Evolutionary conservation across 768 basidiomycete species (phyloP).

Genomic region (Tricholoma hemisulphureum): DNA sequence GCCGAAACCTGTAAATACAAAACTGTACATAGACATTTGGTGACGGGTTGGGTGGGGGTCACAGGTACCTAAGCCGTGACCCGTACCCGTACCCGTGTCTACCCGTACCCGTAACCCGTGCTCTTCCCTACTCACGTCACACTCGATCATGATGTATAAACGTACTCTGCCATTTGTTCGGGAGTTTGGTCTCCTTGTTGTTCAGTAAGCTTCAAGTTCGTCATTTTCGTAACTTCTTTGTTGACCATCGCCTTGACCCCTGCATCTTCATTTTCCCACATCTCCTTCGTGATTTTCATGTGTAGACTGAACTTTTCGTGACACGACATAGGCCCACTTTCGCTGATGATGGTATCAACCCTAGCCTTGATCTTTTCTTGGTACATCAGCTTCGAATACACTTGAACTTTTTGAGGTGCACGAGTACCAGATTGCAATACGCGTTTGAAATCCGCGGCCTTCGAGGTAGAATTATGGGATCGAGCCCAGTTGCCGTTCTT

Average conservation of each 20-base stretch:
- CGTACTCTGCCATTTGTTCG: background rate
- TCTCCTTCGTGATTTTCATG: background rate
- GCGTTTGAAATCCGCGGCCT: background rate
- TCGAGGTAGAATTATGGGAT: background rate
- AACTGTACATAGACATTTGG: background rate
- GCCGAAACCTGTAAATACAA: too few relatives aligned
- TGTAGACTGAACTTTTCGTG: background rate
- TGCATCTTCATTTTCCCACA: slow-evolving; percentile 5
- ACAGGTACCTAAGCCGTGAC: too few relatives aligned
- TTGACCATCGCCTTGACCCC: slow-evolving; percentile 1
- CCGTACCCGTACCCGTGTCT: too few relatives aligned
- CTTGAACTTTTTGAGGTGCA: too few relatives aligned
- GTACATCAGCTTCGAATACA: too few relatives aligned
- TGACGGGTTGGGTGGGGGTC: background rate
- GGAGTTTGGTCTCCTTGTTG: background rate
- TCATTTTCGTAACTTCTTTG: background rate
- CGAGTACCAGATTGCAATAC: background rate
- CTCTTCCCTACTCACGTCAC: too few relatives aligned
- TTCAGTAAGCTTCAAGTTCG: too few relatives aligned
- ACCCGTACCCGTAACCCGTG: too few relatives aligned
- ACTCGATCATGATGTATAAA: too few relatives aligned
- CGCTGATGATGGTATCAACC: too few relatives aligned
- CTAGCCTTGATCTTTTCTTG: too few relatives aligned
- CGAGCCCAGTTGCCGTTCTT: background rate
- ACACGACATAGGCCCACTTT: too few relatives aligned